Conservation (phyloP, 345 rosid species). For the Streptanthus diversifolius region DNA sequence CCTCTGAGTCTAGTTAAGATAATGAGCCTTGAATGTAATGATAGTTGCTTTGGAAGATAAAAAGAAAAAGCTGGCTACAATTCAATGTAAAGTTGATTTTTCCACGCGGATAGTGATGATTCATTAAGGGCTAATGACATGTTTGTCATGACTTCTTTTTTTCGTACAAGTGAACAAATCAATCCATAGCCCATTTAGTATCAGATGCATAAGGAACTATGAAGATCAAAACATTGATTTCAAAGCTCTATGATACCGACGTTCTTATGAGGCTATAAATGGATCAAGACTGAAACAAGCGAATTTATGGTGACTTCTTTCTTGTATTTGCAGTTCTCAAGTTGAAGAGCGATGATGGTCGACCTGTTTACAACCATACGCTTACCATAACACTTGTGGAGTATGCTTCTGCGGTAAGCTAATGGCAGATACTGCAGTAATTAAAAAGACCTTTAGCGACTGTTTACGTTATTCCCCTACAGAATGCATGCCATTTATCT, state of each 20-base stretch:
- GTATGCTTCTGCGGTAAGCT: slow-evolving; percentile 91
- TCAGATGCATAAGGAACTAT: slow-evolving; percentile 3
- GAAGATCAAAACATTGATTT: background rate
- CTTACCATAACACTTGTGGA: slow-evolving; percentile 78
- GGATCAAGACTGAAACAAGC: background rate
- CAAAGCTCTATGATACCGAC: background rate
- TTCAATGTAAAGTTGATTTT: background rate
- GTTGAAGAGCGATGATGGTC: slow-evolving; percentile 37
- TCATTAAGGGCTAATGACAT: background rate
- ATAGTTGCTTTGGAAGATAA: background rate
- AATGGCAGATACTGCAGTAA: background rate
- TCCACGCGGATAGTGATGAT: background rate
- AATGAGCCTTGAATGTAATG: background rate
- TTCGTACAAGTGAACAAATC: background rate
- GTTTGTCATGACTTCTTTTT: background rate
- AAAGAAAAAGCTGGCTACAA: background rate
- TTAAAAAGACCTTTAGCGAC: background rate
- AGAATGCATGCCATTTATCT: background rate
- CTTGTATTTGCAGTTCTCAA: slow-evolving; percentile 44
- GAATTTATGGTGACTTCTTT: background rate
- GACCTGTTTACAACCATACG: slow-evolving; percentile 67
- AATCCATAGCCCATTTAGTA: background rate
- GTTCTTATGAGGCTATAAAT: background rate
- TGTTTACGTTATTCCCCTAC: background rate
- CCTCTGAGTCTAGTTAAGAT: background rate